Percentiles rank a stretch among this genome's conserved stretches.
Conservation (phyloP, 306 rosid species). For the Castanea crenata region DNA sequence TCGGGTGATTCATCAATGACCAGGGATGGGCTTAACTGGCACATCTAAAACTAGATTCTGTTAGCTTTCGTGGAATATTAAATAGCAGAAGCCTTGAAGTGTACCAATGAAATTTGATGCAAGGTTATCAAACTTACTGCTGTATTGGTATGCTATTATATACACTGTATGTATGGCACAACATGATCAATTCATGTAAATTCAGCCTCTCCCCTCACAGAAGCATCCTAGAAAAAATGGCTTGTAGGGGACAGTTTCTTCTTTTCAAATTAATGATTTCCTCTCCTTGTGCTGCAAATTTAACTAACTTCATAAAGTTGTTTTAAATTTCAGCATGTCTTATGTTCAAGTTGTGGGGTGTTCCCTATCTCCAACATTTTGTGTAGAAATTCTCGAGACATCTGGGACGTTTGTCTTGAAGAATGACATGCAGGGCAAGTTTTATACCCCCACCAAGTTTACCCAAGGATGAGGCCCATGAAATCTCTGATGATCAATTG, state of each 20-base stretch:
- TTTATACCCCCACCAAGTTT: constrained; percentile 10
- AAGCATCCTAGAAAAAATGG: not conserved
- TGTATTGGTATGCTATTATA: not conserved
- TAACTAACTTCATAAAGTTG: not conserved
- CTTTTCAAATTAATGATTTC: not conserved
- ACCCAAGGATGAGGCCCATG: constrained; percentile 26
- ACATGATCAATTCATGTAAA: not conserved
- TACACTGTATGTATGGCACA: not conserved
- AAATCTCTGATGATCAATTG: not conserved
- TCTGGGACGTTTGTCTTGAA: constrained; percentile 63
- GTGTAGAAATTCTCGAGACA: constrained; percentile 50
- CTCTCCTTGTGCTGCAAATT: not conserved
- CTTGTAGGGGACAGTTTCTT: not conserved
- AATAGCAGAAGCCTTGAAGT: not conserved
- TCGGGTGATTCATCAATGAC: too few relatives aligned
- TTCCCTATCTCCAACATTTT: constrained; percentile 57
- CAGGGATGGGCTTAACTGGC: not conserved
- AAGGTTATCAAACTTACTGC: not conserved
- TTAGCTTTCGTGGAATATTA: not conserved
- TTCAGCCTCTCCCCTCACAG: not conserved
- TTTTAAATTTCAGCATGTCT: constrained; percentile 59
- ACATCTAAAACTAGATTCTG: not conserved
- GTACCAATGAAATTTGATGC: not conserved
- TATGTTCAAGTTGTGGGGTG: constrained; percentile 69
- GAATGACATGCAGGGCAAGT: constrained; percentile 27